A percentile compares a stretch with the other conserved stretches of the same genome.
Conservation (phyloP, 2,329 filamentous ascomycete genomes). For the Neocatenulostroma microsporum region DNA sequence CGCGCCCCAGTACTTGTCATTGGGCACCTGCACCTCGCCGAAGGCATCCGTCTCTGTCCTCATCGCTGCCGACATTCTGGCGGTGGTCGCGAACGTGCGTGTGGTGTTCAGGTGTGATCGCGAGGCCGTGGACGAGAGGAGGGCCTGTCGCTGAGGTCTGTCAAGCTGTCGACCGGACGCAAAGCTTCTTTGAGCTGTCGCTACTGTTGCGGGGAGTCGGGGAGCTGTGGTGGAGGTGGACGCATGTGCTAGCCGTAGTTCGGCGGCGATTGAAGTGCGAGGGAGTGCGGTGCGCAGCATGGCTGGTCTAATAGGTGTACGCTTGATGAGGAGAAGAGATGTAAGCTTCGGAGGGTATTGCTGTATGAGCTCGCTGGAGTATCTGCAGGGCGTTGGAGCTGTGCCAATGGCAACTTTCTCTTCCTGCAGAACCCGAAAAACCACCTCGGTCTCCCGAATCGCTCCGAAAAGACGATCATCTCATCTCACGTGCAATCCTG, state of each 20-base stretch:
- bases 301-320: background rate
- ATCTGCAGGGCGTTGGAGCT: no score
- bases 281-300: conserved; percentile 5
- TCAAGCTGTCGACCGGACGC: background rate
- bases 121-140: background rate
- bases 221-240: conserved; percentile 5
- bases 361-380: no score
- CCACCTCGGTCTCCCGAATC: no score
- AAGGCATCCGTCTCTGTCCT: conserved; percentile 95
- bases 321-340: background rate
- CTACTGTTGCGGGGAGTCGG: conserved; percentile 4
- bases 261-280: background rate
- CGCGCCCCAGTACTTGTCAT: conserved; percentile 96
- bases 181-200: conserved; percentile 7
- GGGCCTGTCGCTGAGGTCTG: background rate
- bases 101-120: conserved; percentile 2
- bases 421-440: no score
- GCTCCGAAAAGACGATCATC: no score
- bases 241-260: conserved; percentile 4
- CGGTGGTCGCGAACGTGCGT: conserved; percentile 26
- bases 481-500: no score
- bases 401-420: no score
- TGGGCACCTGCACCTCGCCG: conserved; percentile 85
- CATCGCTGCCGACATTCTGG: conserved; percentile 38
- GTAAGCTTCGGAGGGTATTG: no score